Conservation (phyloP, 495 filamentous ascomycete species). For the Stereocaulon alpinum region DNA sequence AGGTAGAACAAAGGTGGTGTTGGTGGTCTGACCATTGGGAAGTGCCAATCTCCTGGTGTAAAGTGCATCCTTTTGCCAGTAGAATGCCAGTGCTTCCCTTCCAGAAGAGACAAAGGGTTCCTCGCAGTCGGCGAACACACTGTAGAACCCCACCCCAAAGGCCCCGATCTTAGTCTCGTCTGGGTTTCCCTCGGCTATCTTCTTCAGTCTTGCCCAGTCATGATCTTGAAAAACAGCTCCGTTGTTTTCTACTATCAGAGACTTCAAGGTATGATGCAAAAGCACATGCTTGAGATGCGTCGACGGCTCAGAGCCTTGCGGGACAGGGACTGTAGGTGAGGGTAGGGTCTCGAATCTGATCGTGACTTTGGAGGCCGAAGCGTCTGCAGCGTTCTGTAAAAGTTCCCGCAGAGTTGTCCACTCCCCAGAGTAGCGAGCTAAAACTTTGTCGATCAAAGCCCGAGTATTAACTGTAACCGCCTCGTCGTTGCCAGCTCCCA, state of each 20-base stretch:
- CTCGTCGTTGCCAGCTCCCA: constrained; percentile 79
- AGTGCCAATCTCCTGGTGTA: constrained; percentile 76
- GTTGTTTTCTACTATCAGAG: constrained; percentile 81
- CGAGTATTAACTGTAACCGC: constrained; percentile 98
- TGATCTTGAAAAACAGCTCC: constrained; percentile 73
- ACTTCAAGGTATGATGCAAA: constrained; percentile 68
- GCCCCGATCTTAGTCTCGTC: constrained; percentile 98
- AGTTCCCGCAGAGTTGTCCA: constrained; percentile 83
- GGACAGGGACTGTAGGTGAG: constrained; percentile 63
- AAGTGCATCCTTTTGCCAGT: constrained; percentile 92
- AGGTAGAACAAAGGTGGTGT: constrained; percentile 86
- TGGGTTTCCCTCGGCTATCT: constrained; percentile 96
- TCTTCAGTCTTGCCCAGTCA: constrained; percentile 89
- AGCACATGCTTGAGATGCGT: constrained; percentile 72
- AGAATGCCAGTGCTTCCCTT: constrained; percentile 89
- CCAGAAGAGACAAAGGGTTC: constrained; percentile 93
- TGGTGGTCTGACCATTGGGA: constrained; percentile 49
- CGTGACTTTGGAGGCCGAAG: constrained; percentile 75
- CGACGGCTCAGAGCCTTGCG: constrained; percentile 52
- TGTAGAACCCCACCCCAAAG: constrained; percentile 98
- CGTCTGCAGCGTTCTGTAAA: constrained; percentile 96
- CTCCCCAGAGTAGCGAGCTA: constrained; percentile 90
- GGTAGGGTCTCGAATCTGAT: constrained; percentile 85
- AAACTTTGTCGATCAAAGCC: constrained; percentile 92
- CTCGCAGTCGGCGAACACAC: constrained; percentile 95